Conservation (phyloP, 129 eudicot species). For the Mikania micrantha region DNA sequence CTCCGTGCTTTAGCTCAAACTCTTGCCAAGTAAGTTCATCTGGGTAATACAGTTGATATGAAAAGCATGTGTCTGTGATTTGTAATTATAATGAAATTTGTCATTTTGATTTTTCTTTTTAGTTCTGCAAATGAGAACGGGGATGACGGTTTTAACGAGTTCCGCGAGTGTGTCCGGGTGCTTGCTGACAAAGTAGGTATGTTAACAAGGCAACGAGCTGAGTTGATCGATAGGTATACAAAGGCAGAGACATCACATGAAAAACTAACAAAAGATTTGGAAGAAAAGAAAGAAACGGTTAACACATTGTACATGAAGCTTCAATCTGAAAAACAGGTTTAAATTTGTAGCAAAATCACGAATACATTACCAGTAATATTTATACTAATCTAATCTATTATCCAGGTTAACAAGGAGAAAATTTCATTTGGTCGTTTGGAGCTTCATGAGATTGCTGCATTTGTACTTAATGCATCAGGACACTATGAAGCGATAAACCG, state of each 20-base stretch:
- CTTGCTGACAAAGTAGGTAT: slow-evolving; percentile 77
- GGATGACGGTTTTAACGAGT: slow-evolving; percentile 69
- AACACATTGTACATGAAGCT: slow-evolving; percentile 76
- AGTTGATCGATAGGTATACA: slow-evolving; percentile 66
- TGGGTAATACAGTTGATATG: too few relatives aligned
- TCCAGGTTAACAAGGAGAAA: slow-evolving; percentile 84
- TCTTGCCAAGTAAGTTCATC: slow-evolving; percentile 60
- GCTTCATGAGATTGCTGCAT: slow-evolving; percentile 83
- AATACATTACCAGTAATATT: too few relatives aligned
- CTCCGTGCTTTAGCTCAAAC: slow-evolving; percentile 75
- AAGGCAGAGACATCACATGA: slow-evolving; percentile 62
- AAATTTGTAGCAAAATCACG: not conserved
- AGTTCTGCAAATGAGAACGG: slow-evolving; percentile 58
- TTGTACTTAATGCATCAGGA: slow-evolving; percentile 56
- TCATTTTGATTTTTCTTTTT: too few relatives aligned
- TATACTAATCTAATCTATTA: too few relatives aligned
- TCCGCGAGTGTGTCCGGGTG: slow-evolving; percentile 60
- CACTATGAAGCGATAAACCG: slow-evolving; percentile 71
- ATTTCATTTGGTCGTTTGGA: slow-evolving; percentile 67
- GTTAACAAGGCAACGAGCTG: slow-evolving; percentile 70
- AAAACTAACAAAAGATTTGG: slow-evolving; percentile 67
- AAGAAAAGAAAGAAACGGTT: slow-evolving; percentile 71
- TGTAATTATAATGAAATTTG: too few relatives aligned
- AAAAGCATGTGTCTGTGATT: too few relatives aligned
- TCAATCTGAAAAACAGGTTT: slow-evolving; percentile 92